Evolutionary conservation across 1,284 basidiomycete genomes (phyloP).

Genomic region (Austropuccinia psidii): DNA sequence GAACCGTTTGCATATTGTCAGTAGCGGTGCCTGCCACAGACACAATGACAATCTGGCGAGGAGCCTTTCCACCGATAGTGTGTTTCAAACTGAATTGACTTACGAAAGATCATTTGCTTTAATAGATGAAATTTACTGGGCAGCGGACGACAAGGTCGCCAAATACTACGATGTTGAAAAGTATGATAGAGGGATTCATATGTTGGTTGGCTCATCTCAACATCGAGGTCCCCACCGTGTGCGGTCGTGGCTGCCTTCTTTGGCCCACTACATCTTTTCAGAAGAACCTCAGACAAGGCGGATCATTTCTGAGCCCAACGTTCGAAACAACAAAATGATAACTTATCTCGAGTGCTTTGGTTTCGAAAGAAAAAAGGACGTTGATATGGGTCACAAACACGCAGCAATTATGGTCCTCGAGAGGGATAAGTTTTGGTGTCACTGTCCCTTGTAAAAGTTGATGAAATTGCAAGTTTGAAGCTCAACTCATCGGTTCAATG

Average conservation of each 20-base stretch:
- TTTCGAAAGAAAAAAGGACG: conserved; percentile 40
- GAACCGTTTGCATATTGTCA: conserved; percentile 34
- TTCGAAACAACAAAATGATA: conserved; percentile 41
- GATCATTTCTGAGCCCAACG: conserved; percentile 53
- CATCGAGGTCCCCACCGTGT: conserved; percentile 46
- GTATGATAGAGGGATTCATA: conserved; percentile 39
- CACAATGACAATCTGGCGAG: background rate
- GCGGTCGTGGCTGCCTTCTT: conserved; percentile 52
- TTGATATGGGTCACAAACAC: conserved; percentile 42
- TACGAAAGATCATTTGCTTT: background rate
- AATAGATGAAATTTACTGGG: conserved; percentile 35
- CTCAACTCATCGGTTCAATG: no score
- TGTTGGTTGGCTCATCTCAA: conserved; percentile 41
- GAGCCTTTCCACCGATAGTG: background rate
- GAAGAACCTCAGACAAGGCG: conserved; percentile 53
- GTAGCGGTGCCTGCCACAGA: background rate
- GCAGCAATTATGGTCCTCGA: conserved; percentile 43
- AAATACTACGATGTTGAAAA: background rate
- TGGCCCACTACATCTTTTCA: conserved; percentile 54
- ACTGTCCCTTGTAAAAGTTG: conserved; percentile 39
- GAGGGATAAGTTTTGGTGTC: conserved; percentile 39
- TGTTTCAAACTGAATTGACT: no score
- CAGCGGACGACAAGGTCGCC: conserved; percentile 14
- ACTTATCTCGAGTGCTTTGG: conserved; percentile 41
- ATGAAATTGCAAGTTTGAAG: background rate